These are phyloP conservation scores for Stereocaulon alpinum DNA, from an alignment of 495 filamentous ascomycete species.

Conservation along the genomic window DNA sequence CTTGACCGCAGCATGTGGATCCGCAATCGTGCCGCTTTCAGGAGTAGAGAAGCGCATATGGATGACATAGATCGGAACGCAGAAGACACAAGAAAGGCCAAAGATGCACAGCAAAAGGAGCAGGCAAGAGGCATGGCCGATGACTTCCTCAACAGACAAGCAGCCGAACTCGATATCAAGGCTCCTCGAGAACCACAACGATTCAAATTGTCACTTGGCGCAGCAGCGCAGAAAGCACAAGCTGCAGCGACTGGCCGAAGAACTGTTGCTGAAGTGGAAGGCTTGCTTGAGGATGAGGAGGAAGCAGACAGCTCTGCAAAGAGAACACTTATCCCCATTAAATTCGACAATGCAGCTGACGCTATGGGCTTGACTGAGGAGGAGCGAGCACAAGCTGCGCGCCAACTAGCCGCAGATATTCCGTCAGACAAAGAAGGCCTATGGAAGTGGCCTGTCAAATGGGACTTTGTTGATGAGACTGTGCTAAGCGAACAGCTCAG, in stretches of 20 bases:
- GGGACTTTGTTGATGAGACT: slow-evolving; percentile 83
- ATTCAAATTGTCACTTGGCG: slow-evolving; percentile 89
- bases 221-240: slow-evolving; percentile 71
- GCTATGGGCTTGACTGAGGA: slow-evolving; percentile 67
- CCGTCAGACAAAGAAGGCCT: slow-evolving; percentile 76
- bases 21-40: slow-evolving; percentile 63
- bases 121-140: slow-evolving; percentile 81
- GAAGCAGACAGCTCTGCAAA: slow-evolving; percentile 60
- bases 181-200: slow-evolving; percentile 64
- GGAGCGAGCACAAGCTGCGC: slow-evolving; percentile 67
- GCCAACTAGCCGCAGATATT: slow-evolving; percentile 79
- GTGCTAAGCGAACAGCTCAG: slow-evolving; percentile 79
- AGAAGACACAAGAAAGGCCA: slow-evolving; percentile 64
- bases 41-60: slow-evolving; percentile 56
- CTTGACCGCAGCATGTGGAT: slow-evolving; percentile 75
- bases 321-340: slow-evolving; percentile 81
- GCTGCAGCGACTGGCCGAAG: slow-evolving; percentile 58
- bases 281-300: slow-evolving; percentile 87
- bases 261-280: slow-evolving; percentile 88
- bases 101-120: slow-evolving; percentile 60
- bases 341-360: slow-evolving; percentile 68
- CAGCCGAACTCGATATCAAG: slow-evolving; percentile 64
- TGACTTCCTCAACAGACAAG: slow-evolving; percentile 82
- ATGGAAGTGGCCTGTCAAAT: slow-evolving; percentile 87
- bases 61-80: slow-evolving; percentile 74